Evolutionary conservation across 805 yeast genomes (phyloP), one percentile per base, ranked within the genome.

Genomic region (Kazachstania africana): DNA sequence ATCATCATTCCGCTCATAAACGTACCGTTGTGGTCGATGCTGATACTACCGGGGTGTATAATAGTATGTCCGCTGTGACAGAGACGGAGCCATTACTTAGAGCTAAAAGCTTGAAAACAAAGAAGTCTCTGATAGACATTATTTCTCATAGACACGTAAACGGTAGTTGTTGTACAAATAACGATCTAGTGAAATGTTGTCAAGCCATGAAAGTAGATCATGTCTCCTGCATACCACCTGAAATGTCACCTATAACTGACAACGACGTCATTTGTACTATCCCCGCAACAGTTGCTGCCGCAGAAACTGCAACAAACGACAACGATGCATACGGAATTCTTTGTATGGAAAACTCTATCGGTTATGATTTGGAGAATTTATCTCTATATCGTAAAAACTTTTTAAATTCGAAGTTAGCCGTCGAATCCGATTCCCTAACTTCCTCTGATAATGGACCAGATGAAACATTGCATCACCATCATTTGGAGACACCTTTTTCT

Each of bases 401-500:
- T 30, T 39, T 48, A 6, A 10, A 25, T 6, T 6, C 22, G 10
- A 13, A 6, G 6, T 6, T 9, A 9, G 13, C 6, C 13, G n/a
- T 9, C 13, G 25, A 23, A 8, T n/a, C 25, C 6, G 12, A n/a
- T 9, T 23, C 25, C 6, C 6, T n/a, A 6, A 9, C 9, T 8
- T 23, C 25, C 6, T 8, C 9, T n/a, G n/a, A 9, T 9, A n/a
- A n/a, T 9, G 6, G 6, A 9, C 9, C 13, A n/a, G 6, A 10
- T 9, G 12, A 20, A 25, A 12, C 16, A 8, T 14, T 13, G 5
- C 94, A 82, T 44, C 93, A 80, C 47, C 95, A 84, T 52, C 82
- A 79, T 46, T 66, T 81, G 14, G 75, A 72, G 35, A 74, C 94
- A 0, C 87, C 91, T 1, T 59, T 78, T 12, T 77, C 93, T 0